Base-by-base conservation (phyloP, 1,284 basidiomycete species). In the Bothia castanella region DNA sequence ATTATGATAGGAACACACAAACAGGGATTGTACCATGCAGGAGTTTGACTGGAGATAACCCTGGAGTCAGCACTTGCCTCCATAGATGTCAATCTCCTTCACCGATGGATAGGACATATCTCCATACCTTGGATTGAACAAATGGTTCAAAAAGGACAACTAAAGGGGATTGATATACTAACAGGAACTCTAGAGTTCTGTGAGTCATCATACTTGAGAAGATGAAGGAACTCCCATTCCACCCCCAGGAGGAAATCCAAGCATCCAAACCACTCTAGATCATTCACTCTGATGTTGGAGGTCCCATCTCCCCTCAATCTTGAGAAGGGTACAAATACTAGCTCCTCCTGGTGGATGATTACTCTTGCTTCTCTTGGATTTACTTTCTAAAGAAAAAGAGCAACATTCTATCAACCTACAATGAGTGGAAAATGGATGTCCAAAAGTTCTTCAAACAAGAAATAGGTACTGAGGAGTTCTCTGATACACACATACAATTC, bases 341-440 rank as follows among this genome's bases (percentile, higher is more conserved):
- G 54, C 58, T 69, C 20, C 55, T 62, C 7, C 69, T 72, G 45
- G 61, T 64, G 9, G 64, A 72, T 49, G 66, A 72, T 40, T 56
- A 52, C 49, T 53, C 45, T 16, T 51, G 59, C 0, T 61, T 57
- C 38, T 47, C 55, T 6, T 57, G 57, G 53, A 37, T 67, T 2
- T 57, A n/a, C n/a, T n/a, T n/a, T n/a, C n/a, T n/a, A n/a, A n/a
- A n/a, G n/a, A n/a, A n/a, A n/a, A n/a, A n/a, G 43, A 39, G 51
- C 61, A 21, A 52, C 50, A 13, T 31, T 58, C n/a, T n/a, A 9
- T 7, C n/a, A 2, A 30, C 17, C n/a, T 62, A 62, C 54, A 52
- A 57, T 23, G 35, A 60, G 17, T 68, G 49, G 27, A 55, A 55
- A 31, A 51, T 42, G 0, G 57, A 59, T 17, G 51, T 61, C 11